Evolutionary conservation across 495 filamentous ascomycete genomes (phyloP).

Genomic region (Copromyces sp.): DNA sequence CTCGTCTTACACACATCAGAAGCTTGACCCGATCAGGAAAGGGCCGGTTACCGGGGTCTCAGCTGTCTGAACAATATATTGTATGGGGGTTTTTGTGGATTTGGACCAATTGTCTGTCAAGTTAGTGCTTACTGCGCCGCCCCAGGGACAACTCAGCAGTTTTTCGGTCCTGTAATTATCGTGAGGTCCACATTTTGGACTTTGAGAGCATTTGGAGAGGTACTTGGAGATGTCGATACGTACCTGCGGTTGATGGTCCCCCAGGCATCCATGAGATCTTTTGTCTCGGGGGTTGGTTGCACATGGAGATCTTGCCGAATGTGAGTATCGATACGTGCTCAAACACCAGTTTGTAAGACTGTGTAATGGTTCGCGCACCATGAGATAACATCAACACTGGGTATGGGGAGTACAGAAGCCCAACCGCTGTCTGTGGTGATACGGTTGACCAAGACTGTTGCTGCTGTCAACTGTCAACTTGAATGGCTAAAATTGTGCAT

Average conservation of each 20-base stretch:
- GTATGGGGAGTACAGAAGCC: neutral
- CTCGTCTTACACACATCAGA: neutral
- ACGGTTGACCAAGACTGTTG: neutral
- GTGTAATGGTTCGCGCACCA: neutral
- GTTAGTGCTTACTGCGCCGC: neutral
- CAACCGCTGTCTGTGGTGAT: neutral
- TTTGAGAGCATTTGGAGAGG: neutral
- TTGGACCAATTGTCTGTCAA: neutral
- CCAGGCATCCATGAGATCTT: neutral
- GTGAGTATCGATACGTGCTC: neutral
- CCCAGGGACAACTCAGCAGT: neutral
- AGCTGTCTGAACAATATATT: neutral
- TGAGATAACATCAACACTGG: neutral
- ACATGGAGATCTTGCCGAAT: neutral
- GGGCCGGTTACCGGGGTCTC: neutral
- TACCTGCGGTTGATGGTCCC: neutral
- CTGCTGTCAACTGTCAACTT: neutral
- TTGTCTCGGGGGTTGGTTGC: neutral
- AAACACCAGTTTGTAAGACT: neutral
- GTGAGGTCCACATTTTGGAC: neutral
- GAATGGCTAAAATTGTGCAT: neutral
- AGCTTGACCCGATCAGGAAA: neutral
- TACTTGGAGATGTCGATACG: neutral
- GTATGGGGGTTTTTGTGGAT: neutral
- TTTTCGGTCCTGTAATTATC: neutral